Percentiles rank a stretch among this genome's conserved stretches.
phyloP scores from a whole-genome alignment of 2,329 filamentous ascomycete genomes.

The Harringtonia lauricola region DNA sequence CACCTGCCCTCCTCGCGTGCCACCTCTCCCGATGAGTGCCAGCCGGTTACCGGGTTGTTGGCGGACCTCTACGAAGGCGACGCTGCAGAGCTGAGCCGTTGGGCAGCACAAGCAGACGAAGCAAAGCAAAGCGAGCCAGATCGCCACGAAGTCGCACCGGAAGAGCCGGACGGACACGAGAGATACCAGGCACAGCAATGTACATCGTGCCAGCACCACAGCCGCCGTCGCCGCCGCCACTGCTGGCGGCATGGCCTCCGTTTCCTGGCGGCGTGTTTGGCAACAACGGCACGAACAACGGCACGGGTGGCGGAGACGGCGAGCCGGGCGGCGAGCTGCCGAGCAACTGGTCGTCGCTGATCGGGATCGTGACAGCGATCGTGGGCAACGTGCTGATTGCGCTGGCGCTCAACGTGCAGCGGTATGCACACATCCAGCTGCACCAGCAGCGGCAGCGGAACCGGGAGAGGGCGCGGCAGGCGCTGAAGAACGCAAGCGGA shows the following conservation, averaged over 20 bases:
- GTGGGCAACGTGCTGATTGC: slow-evolving; percentile 89
- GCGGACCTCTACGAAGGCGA: slow-evolving; percentile 1
- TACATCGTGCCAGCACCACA: slow-evolving; percentile 1
- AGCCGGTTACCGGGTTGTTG: neutral
- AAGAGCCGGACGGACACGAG: neutral
- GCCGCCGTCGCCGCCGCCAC: slow-evolving; percentile 1
- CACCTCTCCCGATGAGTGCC: slow-evolving; percentile 3
- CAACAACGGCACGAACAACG: slow-evolving; percentile 5
- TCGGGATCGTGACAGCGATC: slow-evolving; percentile 89
- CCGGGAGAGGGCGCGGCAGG: slow-evolving; percentile 41
- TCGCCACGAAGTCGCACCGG: neutral
- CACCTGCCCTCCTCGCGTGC: too few relatives aligned
- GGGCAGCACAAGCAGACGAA: neutral
- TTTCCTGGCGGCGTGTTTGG: slow-evolving; percentile 7
- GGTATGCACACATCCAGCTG: slow-evolving; percentile 85
- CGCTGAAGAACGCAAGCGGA: slow-evolving; percentile 31
- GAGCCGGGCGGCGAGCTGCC: slow-evolving; percentile 39
- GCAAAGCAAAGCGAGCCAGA: neutral
- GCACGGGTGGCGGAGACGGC: slow-evolving; percentile 16
- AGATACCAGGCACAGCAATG: slow-evolving; percentile 3
- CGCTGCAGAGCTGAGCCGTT: slow-evolving; percentile 4
- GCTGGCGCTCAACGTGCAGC: slow-evolving; percentile 88
- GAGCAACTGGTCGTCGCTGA: slow-evolving; percentile 75
- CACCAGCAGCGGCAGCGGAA: slow-evolving; percentile 56
- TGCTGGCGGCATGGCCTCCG: slow-evolving; percentile 10